phyloP scores from a whole-genome alignment of 1,284 basidiomycete genomes.

The Rhodotorula sp. region DNA sequence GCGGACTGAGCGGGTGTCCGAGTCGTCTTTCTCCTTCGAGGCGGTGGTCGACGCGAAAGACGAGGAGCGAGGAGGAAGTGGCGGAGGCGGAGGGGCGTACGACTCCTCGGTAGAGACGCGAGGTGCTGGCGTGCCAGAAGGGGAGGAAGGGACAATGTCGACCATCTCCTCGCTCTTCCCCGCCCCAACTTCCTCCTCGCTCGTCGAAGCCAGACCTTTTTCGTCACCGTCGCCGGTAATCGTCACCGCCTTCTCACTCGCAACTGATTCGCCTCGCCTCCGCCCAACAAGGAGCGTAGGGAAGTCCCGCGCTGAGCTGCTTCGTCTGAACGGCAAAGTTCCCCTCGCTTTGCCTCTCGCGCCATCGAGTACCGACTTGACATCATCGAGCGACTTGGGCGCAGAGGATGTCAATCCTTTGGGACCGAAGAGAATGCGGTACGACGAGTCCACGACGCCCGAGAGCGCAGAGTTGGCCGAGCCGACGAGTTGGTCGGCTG shows the following conservation, averaged over 20 bases:
- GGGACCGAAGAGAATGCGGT: conserved; percentile 33
- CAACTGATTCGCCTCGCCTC: neutral
- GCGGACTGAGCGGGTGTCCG: conserved; percentile 27
- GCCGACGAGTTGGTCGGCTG: conserved; percentile 41
- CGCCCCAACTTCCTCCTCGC: neutral
- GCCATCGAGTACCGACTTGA: conserved; percentile 40
- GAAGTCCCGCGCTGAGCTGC: neutral
- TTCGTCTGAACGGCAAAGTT: conserved; percentile 24
- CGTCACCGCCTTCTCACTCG: neutral
- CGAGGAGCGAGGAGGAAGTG: neutral
- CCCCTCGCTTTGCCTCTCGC: conserved; percentile 24
- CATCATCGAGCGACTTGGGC: conserved; percentile 43
- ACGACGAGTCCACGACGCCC: conserved; percentile 35
- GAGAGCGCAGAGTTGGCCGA: conserved; percentile 36
- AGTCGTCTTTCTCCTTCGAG: conserved; percentile 14
- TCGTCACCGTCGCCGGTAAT: neutral
- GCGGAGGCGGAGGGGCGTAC: neutral
- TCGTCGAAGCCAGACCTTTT: too few species aligned
- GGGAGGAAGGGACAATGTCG: conserved; percentile 9
- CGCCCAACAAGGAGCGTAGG: neutral
- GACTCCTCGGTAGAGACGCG: neutral
- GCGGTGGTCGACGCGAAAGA: neutral
- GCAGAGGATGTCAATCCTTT: conserved; percentile 4
- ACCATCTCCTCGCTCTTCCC: conserved; percentile 28
- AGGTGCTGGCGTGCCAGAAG: conserved; percentile 3